These are phyloP conservation scores for Prosopis cineraria DNA, from an alignment of 306 rosid species.

Conservation along the genomic window DNA sequence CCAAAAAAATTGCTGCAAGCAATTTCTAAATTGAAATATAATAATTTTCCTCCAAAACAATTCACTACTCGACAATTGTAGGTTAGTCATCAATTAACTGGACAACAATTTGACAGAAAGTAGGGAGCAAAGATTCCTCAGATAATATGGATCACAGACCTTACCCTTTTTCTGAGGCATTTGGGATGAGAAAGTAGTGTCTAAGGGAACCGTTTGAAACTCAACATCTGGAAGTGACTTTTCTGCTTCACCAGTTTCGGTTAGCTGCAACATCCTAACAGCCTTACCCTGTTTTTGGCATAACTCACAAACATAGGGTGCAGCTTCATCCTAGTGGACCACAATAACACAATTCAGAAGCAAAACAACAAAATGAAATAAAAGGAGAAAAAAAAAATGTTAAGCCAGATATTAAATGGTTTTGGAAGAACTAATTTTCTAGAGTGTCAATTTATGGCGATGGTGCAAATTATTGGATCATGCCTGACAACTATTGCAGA, in stretches of 20 bases:
- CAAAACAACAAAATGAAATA: constrained; percentile 17
- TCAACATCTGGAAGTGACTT: constrained; percentile 36
- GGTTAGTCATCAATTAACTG: constrained; percentile 10
- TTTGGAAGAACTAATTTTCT: constrained; percentile 10
- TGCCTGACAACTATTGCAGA: constrained; percentile 83
- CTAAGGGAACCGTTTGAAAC: constrained; percentile 37
- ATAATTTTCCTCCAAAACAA: neutral
- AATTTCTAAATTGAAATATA: neutral
- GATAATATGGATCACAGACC: constrained; percentile 56
- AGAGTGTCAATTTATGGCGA: constrained; percentile 9
- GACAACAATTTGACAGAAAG: neutral
- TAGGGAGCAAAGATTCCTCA: constrained; percentile 3
- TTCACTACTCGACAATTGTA: neutral
- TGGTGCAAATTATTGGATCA: constrained; percentile 25
- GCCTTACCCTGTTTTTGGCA: constrained; percentile 78
- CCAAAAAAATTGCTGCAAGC: neutral
- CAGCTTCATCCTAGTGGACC: constrained; percentile 54
- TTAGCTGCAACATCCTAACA: constrained; percentile 38
- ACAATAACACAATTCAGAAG: constrained; percentile 29
- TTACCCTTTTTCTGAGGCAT: constrained; percentile 67
- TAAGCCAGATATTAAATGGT: neutral
- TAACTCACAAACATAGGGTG: constrained; percentile 66
- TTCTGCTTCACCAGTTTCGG: constrained; percentile 44
- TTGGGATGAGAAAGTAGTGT: constrained; percentile 41
- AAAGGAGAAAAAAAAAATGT: neutral